Evolutionary conservation across 306 rosid genomes (phyloP).

Genomic region (Sicyos baderoa): DNA sequence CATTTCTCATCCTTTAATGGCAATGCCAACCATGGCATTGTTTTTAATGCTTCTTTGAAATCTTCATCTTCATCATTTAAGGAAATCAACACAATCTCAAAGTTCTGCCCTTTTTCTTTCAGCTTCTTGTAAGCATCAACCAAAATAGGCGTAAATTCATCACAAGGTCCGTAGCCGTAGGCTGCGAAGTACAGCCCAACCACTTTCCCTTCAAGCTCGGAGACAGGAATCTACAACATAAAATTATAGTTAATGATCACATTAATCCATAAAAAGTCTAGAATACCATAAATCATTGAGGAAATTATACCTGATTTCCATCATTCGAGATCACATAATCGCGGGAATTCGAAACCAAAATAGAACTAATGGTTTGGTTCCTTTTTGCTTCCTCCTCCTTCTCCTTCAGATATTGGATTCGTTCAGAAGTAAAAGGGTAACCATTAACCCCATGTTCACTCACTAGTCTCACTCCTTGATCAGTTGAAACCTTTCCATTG

Average conservation of each 20-base stretch:
- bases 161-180: constrained; percentile 16
- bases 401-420: constrained; percentile 38
- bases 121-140: constrained; percentile 45
- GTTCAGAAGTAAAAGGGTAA: constrained; percentile 50
- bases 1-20: constrained; percentile 46
- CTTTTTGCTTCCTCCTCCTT: constrained; percentile 43
- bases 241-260: not conserved
- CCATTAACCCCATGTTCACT: constrained; percentile 43
- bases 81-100: constrained; percentile 54
- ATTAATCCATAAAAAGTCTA: not conserved
- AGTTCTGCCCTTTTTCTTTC: constrained; percentile 46
- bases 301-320: constrained; percentile 37
- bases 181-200: constrained; percentile 53
- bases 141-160: constrained; percentile 40
- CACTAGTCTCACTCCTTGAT: constrained; percentile 33
- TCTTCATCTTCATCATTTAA: constrained; percentile 40
- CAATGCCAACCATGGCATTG: constrained; percentile 59
- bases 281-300: not conserved
- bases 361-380: constrained; percentile 43
- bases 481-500: constrained; percentile 40
- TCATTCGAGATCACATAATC: constrained; percentile 47
- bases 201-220: constrained; percentile 65
- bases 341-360: constrained; percentile 42
- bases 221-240: constrained; percentile 33
- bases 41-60: constrained; percentile 31